Evolutionary conservation across 352 stramenopile species (phyloP).

Genomic region (Phytophthora cryptogea): DNA sequence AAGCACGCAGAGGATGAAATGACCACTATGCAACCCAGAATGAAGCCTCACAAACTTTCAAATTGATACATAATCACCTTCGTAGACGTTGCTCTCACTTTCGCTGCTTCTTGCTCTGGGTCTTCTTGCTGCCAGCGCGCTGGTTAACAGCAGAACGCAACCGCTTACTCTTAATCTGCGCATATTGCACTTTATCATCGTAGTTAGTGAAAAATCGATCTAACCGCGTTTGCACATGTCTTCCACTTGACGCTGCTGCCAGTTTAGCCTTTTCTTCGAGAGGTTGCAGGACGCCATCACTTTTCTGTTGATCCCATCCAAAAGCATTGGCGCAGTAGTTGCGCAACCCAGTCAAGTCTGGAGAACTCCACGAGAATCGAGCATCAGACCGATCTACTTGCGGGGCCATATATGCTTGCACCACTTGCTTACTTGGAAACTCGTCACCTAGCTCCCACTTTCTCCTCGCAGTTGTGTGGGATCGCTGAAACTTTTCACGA

Average conservation of each 20-base stretch:
- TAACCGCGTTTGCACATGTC: slow-evolving; percentile 88
- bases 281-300: slow-evolving; percentile 89
- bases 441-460: slow-evolving; percentile 93
- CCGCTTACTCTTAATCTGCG: slow-evolving; percentile 90
- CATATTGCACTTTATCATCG: slow-evolving; percentile 96
- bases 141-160: slow-evolving; percentile 81
- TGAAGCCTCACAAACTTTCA: no score
- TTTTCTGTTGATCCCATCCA: slow-evolving; percentile 94
- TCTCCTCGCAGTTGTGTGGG: slow-evolving; percentile 88
- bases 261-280: slow-evolving; percentile 71
- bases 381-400: slow-evolving; percentile 83
- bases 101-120: slow-evolving; percentile 22
- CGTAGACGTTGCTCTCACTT: slow-evolving; percentile 11
- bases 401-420: slow-evolving; percentile 94
- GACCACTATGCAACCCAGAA: no score
- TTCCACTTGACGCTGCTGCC: slow-evolving; percentile 30
- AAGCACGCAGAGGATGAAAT: no score
- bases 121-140: slow-evolving; percentile 21
- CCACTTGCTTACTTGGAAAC: slow-evolving; percentile 93
- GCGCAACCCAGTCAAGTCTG: slow-evolving; percentile 87
- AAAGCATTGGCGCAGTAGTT: slow-evolving; percentile 90
- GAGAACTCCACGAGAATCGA: slow-evolving; percentile 93
- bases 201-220: slow-evolving; percentile 97
- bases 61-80: no score
- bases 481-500: slow-evolving; percentile 89